These are phyloP conservation scores for Hypoxylon sp. DNA, from an alignment of 2,329 filamentous ascomycete species.

Conservation along the genomic window DNA sequence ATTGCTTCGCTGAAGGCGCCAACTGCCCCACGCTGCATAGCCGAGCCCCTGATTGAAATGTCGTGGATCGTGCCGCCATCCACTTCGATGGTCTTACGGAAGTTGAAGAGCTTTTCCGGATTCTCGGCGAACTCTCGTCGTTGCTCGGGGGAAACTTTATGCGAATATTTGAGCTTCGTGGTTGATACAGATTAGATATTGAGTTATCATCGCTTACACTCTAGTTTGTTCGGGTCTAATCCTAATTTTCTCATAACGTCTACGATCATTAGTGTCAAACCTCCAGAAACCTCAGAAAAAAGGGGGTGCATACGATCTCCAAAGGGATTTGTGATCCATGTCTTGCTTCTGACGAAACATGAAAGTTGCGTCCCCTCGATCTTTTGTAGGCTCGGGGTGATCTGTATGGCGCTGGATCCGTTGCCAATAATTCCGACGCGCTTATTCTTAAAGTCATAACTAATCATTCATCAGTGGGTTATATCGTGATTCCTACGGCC, in stretches of 20 bases:
- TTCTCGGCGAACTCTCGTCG: slow-evolving; percentile 57
- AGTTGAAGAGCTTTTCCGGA: slow-evolving; percentile 57
- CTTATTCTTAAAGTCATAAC: slow-evolving; percentile 65
- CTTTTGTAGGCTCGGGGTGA: slow-evolving; percentile 65
- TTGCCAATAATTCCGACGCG: slow-evolving; percentile 67
- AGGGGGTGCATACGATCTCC: slow-evolving; percentile 56
- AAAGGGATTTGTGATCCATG: slow-evolving; percentile 66
- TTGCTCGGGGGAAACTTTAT: slow-evolving; percentile 58
- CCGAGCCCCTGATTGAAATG: slow-evolving; percentile 57
- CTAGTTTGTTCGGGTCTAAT: slow-evolving; percentile 56
- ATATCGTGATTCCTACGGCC: background rate
- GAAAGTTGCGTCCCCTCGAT: slow-evolving; percentile 59
- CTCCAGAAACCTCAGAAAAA: background rate
- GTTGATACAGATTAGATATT: background rate
- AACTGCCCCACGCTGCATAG: slow-evolving; percentile 55
- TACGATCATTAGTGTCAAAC: slow-evolving; percentile 32
- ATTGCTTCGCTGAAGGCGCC: slow-evolving; percentile 57
- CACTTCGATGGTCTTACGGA: slow-evolving; percentile 62
- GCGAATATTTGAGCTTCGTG: background rate
- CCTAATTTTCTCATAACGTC: slow-evolving; percentile 60
- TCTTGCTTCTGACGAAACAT: slow-evolving; percentile 65
- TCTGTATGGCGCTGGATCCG: slow-evolving; percentile 68
- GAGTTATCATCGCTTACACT: slow-evolving; percentile 55
- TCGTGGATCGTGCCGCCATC: slow-evolving; percentile 62
- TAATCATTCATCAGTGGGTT: slow-evolving; percentile 42